Conservation (phyloP, 1,139 yeast species). For the Meyerozyma sp. region DNA sequence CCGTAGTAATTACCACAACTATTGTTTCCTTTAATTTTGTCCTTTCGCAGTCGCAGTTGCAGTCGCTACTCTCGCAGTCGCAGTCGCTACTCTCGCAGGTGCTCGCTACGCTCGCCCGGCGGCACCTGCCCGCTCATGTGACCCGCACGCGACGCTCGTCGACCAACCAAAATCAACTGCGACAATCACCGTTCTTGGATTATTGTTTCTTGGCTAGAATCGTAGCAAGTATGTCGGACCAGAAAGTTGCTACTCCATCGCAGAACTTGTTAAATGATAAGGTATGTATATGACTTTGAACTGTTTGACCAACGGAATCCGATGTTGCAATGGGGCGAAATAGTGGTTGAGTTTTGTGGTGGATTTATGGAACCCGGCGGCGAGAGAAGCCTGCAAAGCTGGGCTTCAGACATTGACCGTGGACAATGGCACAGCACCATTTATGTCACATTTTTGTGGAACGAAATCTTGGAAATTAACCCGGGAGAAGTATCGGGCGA, state of each 20-base stretch:
- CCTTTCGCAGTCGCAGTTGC: not conserved
- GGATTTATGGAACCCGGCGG: not conserved
- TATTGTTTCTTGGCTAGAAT: not conserved
- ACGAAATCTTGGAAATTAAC: too few species aligned
- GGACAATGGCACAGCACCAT: too few species aligned
- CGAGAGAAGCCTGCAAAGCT: too few species aligned
- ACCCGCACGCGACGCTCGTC: not conserved
- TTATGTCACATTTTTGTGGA: too few species aligned
- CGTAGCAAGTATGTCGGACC: constrained; percentile 1
- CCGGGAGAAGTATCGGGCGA: too few species aligned
- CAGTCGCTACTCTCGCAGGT: too few species aligned
- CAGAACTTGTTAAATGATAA: constrained; percentile 74
- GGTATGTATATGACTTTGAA: constrained; percentile 22
- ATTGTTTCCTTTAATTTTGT: not conserved
- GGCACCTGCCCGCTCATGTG: not conserved
- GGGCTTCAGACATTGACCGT: too few species aligned
- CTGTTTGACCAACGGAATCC: not conserved
- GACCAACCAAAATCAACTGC: not conserved
- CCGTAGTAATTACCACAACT: too few species aligned
- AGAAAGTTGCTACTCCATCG: constrained; percentile 42
- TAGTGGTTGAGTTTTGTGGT: not conserved
- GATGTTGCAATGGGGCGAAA: not conserved
- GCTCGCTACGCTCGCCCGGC: not conserved
- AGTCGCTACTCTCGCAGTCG: not conserved
- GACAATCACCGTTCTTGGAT: not conserved